phyloP scores from a whole-genome alignment of 805 yeast genomes.

The Starmera dryadoides region DNA sequence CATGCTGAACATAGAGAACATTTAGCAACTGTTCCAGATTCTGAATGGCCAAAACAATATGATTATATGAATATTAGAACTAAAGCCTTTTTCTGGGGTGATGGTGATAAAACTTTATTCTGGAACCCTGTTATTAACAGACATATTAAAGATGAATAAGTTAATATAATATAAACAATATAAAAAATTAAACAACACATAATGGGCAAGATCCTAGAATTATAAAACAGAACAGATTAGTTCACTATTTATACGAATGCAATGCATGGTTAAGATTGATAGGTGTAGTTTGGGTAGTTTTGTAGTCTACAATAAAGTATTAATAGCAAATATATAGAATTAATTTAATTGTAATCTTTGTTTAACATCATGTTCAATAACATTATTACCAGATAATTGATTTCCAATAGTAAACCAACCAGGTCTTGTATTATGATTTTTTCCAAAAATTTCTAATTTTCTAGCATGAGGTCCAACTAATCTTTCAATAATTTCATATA shows the following conservation, averaged over 20 bases:
- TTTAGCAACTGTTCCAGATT: constrained; percentile 62
- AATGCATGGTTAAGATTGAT: background rate
- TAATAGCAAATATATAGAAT: no score
- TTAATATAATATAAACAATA: background rate
- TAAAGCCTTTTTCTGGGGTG: constrained; percentile 96
- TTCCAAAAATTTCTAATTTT: constrained; percentile 84
- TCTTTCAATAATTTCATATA: constrained; percentile 79
- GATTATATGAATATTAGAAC: constrained; percentile 87
- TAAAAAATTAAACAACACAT: background rate
- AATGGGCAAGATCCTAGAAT: no score
- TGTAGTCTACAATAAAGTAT: no score
- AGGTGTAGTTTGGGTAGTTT: no score
- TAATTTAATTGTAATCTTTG: constrained; percentile 22
- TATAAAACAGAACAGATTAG: no score
- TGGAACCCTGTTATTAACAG: constrained; percentile 94
- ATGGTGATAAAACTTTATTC: constrained; percentile 95
- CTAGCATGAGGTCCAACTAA: constrained; percentile 71
- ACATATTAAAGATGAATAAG: constrained; percentile 40
- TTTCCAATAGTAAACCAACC: constrained; percentile 86
- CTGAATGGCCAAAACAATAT: constrained; percentile 88
- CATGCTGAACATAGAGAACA: constrained; percentile 90
- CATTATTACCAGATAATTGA: constrained; percentile 54
- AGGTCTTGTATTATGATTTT: constrained; percentile 76
- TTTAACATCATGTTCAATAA: constrained; percentile 52
- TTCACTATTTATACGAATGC: background rate